Evolutionary conservation across 73 alveolate genomes (phyloP).

Genomic region (Paramecium caudatum): DNA sequence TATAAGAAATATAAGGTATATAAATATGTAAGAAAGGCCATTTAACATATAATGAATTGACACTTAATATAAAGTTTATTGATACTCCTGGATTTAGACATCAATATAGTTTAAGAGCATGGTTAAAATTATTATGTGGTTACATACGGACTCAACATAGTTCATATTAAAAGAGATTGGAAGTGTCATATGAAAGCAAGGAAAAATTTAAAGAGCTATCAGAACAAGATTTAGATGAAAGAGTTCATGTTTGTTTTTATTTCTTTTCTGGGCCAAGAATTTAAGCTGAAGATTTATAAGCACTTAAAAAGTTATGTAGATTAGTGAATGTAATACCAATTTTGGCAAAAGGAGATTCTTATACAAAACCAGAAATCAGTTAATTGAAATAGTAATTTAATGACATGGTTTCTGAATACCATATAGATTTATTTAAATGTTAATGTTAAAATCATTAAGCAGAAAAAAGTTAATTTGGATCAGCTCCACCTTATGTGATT

Average conservation of each 20-base stretch:
- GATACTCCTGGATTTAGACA: conserved; percentile 65
- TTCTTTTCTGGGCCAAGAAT: conserved; percentile 72
- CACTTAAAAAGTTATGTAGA: conserved; percentile 38
- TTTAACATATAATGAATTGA: not conserved
- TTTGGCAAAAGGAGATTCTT: conserved; percentile 74
- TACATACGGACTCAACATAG: not conserved
- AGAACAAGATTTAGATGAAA: not conserved
- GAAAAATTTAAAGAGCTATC: not conserved
- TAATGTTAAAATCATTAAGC: not conserved
- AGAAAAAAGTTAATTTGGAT: conserved; percentile 65
- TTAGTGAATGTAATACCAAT: conserved; percentile 72
- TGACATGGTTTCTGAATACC: conserved; percentile 9
- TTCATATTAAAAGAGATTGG: not conserved
- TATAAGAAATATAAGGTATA: conserved; percentile 41
- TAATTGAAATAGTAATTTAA: conserved; percentile 55
- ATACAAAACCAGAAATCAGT: conserved; percentile 42
- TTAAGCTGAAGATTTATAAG: conserved; percentile 57
- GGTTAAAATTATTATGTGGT: conserved; percentile 29
- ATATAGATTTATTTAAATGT: conserved; percentile 53
- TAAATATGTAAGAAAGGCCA: not conserved
- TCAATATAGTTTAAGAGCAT: not conserved
- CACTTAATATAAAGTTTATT: conserved; percentile 41
- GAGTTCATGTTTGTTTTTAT: conserved; percentile 77
- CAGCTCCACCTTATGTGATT: conserved; percentile 64
- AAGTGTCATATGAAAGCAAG: not conserved